Evolutionary conservation across 768 basidiomycete genomes (phyloP), one percentile per base, ranked within the genome.

Genomic region (Clitopilus hobsonii): DNA sequence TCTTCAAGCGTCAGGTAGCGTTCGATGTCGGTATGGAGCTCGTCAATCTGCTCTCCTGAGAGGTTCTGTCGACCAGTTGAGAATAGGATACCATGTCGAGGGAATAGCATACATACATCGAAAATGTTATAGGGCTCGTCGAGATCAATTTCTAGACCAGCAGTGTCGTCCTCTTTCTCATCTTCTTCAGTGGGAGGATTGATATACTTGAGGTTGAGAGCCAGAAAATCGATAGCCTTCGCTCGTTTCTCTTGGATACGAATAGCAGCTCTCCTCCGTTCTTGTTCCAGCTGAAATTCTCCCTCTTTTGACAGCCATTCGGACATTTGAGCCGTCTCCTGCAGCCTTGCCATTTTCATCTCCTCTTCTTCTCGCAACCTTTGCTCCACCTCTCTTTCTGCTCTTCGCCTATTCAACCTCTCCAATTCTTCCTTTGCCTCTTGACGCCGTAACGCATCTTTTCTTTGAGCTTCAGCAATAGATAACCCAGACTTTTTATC

Each of bases 51-150:
- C 48, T 86, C 83, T 3, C 86, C 72, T 14, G 91, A 86, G 25
- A 99, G 78, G 68, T 87, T 98, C 92, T 94, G 58, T 14, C 41
- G 56, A 24, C 7, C 49, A 48, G 54, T 45, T 66, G 20, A 66
- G 59, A 52, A 23, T 13, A 7, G 25, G 20, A 53, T 38, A 26
- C 50, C 23, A 26, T n/a, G 49, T 26, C 16, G 8, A 45, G 3
- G 45, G 11, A 32, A 22, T 51, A 51, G n/a, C 14, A 3, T 2
- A 75, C 89, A 58, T 67, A 94, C 95, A 59, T 97, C 93, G 59
- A 98, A 88, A 60, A 99, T 98, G 62, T 90, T 91, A 74, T 98
- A 99, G 1, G 97, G 97, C 66, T 99, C 97, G 60, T 99, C 97
- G 45, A 98, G 80, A 67, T 99, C 97, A 63, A 98, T 97, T 70